These are phyloP conservation scores for Rhododendron vialii DNA, from an alignment of 148 eudicot species.

Conservation along the genomic window DNA sequence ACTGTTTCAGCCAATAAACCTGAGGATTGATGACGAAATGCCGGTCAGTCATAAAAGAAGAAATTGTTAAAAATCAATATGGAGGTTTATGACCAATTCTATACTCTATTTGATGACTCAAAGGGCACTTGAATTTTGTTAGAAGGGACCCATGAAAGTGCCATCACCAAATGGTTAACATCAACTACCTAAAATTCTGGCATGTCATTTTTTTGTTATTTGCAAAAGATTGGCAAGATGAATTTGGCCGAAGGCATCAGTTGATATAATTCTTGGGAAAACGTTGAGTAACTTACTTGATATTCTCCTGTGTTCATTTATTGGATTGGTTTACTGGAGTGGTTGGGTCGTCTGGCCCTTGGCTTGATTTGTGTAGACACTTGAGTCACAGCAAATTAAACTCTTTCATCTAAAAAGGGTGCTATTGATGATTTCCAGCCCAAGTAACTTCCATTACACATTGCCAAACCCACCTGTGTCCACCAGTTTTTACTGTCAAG, in stretches of 20 bases:
- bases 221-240: not conserved
- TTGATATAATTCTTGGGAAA: not conserved
- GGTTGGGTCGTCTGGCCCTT: not conserved
- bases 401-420: not conserved
- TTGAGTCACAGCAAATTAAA: not conserved
- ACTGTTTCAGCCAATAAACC: constrained; percentile 9
- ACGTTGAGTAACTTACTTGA: not conserved
- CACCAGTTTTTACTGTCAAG: not conserved
- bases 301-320: constrained; percentile 4
- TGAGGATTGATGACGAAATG: constrained; percentile 29
- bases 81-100: constrained; percentile 8
- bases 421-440: not conserved
- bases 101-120: constrained; percentile 28
- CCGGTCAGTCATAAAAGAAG: constrained; percentile 19
- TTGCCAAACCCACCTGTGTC: not conserved
- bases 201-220: not conserved
- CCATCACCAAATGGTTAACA: constrained; percentile 18
- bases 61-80: constrained; percentile 5
- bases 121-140: constrained; percentile 21
- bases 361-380: not conserved
- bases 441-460: not conserved
- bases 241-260: not conserved
- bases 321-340: not conserved
- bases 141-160: constrained; percentile 13
- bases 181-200: constrained; percentile 4